These are phyloP conservation scores for Byssothecium circinans DNA, from an alignment of 2,329 filamentous ascomycete species.

Conservation along the genomic window DNA sequence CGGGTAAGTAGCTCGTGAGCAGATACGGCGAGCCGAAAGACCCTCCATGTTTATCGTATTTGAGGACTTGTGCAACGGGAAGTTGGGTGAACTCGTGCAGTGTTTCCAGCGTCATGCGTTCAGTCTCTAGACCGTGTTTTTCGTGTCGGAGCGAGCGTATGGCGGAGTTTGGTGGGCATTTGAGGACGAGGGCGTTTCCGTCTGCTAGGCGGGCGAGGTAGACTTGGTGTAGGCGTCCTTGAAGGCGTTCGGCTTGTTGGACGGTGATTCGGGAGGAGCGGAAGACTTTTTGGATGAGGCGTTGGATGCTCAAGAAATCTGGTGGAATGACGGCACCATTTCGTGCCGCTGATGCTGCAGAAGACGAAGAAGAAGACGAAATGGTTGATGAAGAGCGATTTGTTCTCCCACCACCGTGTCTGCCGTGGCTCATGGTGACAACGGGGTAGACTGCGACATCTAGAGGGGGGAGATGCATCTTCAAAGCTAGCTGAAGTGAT, in stretches of 20 bases:
- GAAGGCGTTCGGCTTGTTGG: conserved; percentile 39
- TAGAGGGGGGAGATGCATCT: conserved; percentile 43
- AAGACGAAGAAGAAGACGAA: conserved; percentile 31
- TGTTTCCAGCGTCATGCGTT: conserved; percentile 43
- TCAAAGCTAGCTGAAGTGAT: conserved; percentile 18
- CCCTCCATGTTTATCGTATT: conserved; percentile 38
- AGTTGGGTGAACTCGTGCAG: conserved; percentile 41
- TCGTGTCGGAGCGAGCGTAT: conserved; percentile 49
- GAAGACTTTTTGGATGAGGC: conserved; percentile 34
- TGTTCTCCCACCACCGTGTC: conserved; percentile 24
- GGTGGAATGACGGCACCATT: conserved; percentile 21
- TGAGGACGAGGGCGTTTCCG: conserved; percentile 45
- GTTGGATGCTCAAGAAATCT: conserved; percentile 40
- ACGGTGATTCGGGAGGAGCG: conserved; percentile 36
- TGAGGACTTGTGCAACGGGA: conserved; percentile 45
- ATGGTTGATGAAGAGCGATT: conserved; percentile 25
- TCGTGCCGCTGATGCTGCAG: conserved; percentile 29
- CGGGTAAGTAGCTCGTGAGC: conserved; percentile 37
- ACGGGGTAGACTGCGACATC: conserved; percentile 36
- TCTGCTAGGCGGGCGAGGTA: conserved; percentile 46
- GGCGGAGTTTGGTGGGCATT: conserved; percentile 44
- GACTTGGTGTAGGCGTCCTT: conserved; percentile 43
- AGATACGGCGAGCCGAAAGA: conserved; percentile 37
- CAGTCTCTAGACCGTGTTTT: conserved; percentile 44
- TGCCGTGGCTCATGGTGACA: conserved; percentile 40